Evolutionary conservation across 2,329 filamentous ascomycete species (phyloP), one percentile per base, ranked within the genome.

Genomic region (Neofusicoccum sp.): DNA sequence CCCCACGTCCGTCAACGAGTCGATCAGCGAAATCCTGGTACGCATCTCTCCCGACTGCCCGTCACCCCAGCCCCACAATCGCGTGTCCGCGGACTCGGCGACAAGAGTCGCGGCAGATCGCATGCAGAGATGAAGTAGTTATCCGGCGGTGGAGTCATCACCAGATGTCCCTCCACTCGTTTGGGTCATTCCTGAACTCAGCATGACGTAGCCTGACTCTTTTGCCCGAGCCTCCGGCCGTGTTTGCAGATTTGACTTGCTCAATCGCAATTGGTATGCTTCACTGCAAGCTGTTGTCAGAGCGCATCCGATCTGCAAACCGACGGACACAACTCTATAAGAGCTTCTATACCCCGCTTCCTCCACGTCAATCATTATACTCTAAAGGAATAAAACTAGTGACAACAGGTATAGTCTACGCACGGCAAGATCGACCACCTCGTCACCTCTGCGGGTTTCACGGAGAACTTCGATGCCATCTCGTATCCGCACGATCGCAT

Each of bases 381-480:
- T 16, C 9, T 14, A 12, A 14, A 36, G 33, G 28, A 22, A 28
- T 31, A 2, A 3, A 44, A 52, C 44, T 44, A 37, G 12, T 61
- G 59, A 61, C 45, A 33, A 16, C 29, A 43, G 47, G 28, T 52
- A 58, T 29, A 63, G 61, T 44, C 81, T 54, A 79, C 85, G 64
- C 93, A 97, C 75, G 89, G 89, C 77, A 89, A 90, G 77, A 92
- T 97, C 70, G 93, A 97, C 79, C 89, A 92, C 78, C 85, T 98
- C 31, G 93, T 98, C 71, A 97, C 94, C 31, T 96, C 92, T n/a
- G 94, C 94, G 56, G 94, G 94, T 49, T 97, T 98, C 80, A 95
- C 92, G 12, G 94, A 97, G 81, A 97, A 97, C 81, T 96, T 93
- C 73, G 90, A 96, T 71, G 94, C 94, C 50, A 90, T 93, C 71